Base-by-base conservation (phyloP, 2,329 filamentous ascomycete species). In the Fusarium nelsonii region DNA sequence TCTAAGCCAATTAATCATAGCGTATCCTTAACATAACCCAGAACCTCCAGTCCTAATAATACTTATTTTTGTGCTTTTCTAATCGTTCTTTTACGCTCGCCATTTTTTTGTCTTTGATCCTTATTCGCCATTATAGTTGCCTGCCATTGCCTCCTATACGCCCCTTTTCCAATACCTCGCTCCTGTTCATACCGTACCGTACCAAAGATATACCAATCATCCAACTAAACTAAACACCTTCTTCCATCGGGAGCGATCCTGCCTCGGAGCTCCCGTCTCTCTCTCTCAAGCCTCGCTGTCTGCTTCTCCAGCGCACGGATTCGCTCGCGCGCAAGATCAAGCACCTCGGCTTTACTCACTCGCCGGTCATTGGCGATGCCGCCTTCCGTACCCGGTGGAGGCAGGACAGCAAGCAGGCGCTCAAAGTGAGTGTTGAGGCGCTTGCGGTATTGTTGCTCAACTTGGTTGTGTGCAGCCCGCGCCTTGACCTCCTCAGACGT, bases 391-490 rank as follows among this genome's bases (percentile, higher is more conserved):
- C 32, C 69, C 39, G 56, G 78, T 69, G 69, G 59, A 3, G 81
- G 81, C 1, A 84, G 76, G 1, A 80, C 79, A 37, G 78, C 76
- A 2, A 84, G 76, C 14, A 84, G 79, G 43, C 76, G 76, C 71
- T 83, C 81, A 58, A 83, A 84, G 71, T 84, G 81, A 4, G 76
- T 75, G 62, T 84, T 84, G 34, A 84, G 79, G 26, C 82, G 76
- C 74, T 83, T 82, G 36, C 82, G 81, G 74, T 84, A 84, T 69
- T 84, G 81, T 71, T 83, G 82, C 75, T 84, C 82, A 10, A 84
- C 82, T 51, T 83, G 79, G 72, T 84, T 84, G 69, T 84, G 82
- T 44, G 74, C 74, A 53, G 73, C 76, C 15, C 76, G 69, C 2
- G 73, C 74, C 48, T 73, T 69, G 41, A 73, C 71, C 36, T 75